Evolutionary conservation across 768 basidiomycete genomes (phyloP), one percentile per base, ranked within the genome.

Genomic region (Filobasidium floriforme): DNA sequence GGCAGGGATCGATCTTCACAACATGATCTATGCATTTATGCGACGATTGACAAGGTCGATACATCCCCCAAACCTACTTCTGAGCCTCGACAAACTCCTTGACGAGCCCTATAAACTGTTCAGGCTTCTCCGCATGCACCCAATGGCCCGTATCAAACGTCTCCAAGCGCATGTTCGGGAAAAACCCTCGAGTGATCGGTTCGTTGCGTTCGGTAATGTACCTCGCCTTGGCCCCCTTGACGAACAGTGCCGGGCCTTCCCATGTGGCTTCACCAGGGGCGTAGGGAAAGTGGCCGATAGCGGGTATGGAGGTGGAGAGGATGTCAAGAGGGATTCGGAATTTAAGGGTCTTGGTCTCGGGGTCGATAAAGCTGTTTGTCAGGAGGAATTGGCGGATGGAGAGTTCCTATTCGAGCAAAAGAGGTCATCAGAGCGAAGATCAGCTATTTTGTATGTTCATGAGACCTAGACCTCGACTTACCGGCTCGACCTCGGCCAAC

Each of bases 211-310:
- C 79, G 69, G 90, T 92, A 74, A 92, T 85, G 77, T 88, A 89
- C 84, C 83, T 83, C 83, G 88, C 90, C 79, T 83, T 85, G n/a
- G 79, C 77, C 5, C 92, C 92, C 72, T 90, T 90, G 65, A 92
- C 81, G 69, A 89, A 87, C 18, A 93, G 77, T 0, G 87, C 85
- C 49, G 81, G 82, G 0, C 88, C 88, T 5, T 81, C 73, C 74
- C 77, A 82, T 82, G 84, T 87, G 3, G 68, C 77, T 18, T 79
- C 79, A 12, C 63, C 69, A 0, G 85, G 83, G 43, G 76, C 78
- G 72, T 87, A 90, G 0, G 91, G 90, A 74, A 96, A 94, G 7
- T 83, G 82, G 10, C 89, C 92, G 1, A 93, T 81, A n/a, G 84
- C 82, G 0, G 80, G 73, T n/a, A 92, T 80, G 0, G 85, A 81